Percentiles rank a stretch among this genome's conserved stretches.
Conservation (phyloP, 169 alveolate species). For the Cryptosporidium meleagridis region DNA sequence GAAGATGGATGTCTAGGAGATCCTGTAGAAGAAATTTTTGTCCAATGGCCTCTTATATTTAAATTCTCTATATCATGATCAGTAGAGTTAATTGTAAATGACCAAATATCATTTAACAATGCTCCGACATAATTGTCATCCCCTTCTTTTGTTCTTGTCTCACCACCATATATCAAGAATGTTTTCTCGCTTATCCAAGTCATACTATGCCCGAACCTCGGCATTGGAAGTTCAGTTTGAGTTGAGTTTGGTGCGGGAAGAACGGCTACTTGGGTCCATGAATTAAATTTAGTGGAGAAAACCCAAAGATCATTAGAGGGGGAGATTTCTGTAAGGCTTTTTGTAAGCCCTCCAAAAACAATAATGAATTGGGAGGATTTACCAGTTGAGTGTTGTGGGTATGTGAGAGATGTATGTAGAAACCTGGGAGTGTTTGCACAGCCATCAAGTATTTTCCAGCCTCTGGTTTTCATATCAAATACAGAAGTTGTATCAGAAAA, state of each 20-base stretch:
- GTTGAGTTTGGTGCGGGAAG: conserved; percentile 77
- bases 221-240: conserved; percentile 84
- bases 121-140: background rate
- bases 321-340: conserved; percentile 76
- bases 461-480: conserved; percentile 37
- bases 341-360: conserved; percentile 87
- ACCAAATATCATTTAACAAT: conserved; percentile 51
- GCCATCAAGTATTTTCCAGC: conserved; percentile 19
- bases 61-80: conserved; percentile 47
- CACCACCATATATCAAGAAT: conserved; percentile 89
- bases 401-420: conserved; percentile 39
- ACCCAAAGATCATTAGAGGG: conserved; percentile 90
- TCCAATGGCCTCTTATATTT: conserved; percentile 64
- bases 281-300: conserved; percentile 80
- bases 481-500: conserved; percentile 36
- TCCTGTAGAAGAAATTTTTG: conserved; percentile 30
- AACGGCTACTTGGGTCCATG: conserved; percentile 86
- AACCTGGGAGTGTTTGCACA: conserved; percentile 43
- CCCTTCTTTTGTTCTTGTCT: conserved; percentile 73
- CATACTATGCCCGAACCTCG: conserved; percentile 88
- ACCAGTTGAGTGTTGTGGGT: conserved; percentile 36
- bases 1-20: conserved; percentile 19
- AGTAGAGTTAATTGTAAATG: conserved; percentile 49
- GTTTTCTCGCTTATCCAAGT: conserved; percentile 89
- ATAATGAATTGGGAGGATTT: conserved; percentile 82